A percentile compares a stretch with the other conserved stretches of the same genome.
Evolutionary conservation across 495 filamentous ascomycete species (phyloP).

Genomic region (Trichoderma gamsii): DNA sequence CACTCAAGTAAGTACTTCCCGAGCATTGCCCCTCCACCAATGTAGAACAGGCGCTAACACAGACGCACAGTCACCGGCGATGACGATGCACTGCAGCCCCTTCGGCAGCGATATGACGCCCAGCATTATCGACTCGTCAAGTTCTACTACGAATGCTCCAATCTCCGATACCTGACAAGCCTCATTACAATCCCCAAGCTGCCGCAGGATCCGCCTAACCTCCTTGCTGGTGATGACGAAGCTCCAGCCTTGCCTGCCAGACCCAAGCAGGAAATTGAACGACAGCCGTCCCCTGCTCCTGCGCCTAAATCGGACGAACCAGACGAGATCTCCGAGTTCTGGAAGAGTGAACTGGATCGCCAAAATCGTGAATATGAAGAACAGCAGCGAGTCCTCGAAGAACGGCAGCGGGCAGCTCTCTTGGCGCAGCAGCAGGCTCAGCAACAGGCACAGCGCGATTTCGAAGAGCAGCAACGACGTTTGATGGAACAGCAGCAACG

Average conservation of each 20-base stretch:
- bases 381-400: slow-evolving; percentile 79
- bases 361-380: slow-evolving; percentile 93
- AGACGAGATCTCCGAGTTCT: slow-evolving; percentile 94
- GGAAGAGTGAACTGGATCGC: slow-evolving; percentile 83
- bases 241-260: slow-evolving; percentile 77
- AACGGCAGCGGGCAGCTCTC: slow-evolving; percentile 65
- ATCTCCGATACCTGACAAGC: slow-evolving; percentile 90
- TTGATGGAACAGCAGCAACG: slow-evolving; percentile 83
- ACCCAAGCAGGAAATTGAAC: slow-evolving; percentile 65
- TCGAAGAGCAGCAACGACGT: slow-evolving; percentile 87
- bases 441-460: slow-evolving; percentile 80
- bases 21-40: not conserved
- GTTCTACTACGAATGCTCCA: slow-evolving; percentile 99
- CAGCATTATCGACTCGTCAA: slow-evolving; percentile 94
- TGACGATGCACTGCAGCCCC: slow-evolving; percentile 86
- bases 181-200: slow-evolving; percentile 94
- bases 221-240: slow-evolving; percentile 77
- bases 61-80: slow-evolving; percentile 69
- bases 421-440: slow-evolving; percentile 66
- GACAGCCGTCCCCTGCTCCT: slow-evolving; percentile 58
- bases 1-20: slow-evolving; percentile 65
- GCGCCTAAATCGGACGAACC: slow-evolving; percentile 65
- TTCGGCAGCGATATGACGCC: slow-evolving; percentile 81
- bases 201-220: slow-evolving; percentile 85
- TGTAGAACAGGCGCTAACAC: not conserved